Evolutionary conservation across 306 rosid genomes (phyloP), one percentile per base, ranked within the genome.

Genomic region (Vicia sativa): DNA sequence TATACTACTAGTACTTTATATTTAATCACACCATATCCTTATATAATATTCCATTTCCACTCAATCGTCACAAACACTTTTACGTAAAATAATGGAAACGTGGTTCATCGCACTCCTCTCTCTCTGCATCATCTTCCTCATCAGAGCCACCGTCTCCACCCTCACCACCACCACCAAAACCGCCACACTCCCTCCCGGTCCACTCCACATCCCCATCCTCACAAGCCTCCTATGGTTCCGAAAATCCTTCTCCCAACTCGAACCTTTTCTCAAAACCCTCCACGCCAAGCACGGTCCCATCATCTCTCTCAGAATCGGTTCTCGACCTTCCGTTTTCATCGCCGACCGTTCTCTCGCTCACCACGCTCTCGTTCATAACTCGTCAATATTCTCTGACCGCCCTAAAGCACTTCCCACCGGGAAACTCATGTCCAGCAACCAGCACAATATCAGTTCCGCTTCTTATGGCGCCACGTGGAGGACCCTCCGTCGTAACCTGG

Each of bases 391-490:
- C 79, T 69, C 86, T 3, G 59, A 67, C 23, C 83, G 86, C 9
- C 83, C 86, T 3, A 42, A 37, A 9, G 1, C 74, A 0, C 71
- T 11, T 0, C 11, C 76, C 0, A 15, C 60, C 23, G 0, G 0
- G 2, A 34, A 19, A 5, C 5, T 82, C 44, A 0, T 35, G 9
- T 7, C 16, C 50, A 25, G 78, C 3, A 7, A 75, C 58, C 83
- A 71, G 0, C 78, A 42, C 6, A 78, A 38, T 34, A 71, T 82
- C 26, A 62, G 14, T 69, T 53, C 73, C 34, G 82, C 80, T 35
- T 34, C 9, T 18, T 82, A 82, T 26, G 83, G 83, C 0, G 5
- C 80, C 43, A 71, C 73, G 1, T 82, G 86, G 86, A 83, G 86
- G 6, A 2, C 62, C 31, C 72, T 82, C 44, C 83, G 86, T 2